Conservation (phyloP, 441 rosid genomes). For the Euphorbia neoarborescens region DNA sequence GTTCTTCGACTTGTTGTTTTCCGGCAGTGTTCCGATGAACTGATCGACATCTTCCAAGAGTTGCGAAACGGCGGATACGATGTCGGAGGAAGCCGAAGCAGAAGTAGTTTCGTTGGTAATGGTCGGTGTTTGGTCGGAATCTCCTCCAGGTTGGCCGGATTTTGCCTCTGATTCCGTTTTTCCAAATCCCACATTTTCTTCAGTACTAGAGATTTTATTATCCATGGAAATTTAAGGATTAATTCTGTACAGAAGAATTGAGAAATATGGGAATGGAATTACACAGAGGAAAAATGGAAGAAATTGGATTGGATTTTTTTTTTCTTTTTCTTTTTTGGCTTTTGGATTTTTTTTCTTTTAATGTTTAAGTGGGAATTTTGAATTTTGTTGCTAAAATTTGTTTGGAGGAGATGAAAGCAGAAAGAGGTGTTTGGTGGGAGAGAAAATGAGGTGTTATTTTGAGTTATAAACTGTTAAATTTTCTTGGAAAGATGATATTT, state of each 20-base stretch:
- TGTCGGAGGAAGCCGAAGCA: too few relatives aligned
- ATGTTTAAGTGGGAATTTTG: neutral
- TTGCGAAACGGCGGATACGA: slow-evolving; percentile 18
- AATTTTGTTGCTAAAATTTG: slow-evolving; percentile 9
- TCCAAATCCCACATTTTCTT: slow-evolving; percentile 3
- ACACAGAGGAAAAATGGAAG: neutral
- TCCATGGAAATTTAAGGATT: neutral
- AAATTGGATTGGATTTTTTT: neutral
- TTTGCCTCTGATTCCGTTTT: neutral
- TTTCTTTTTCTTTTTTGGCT: neutral
- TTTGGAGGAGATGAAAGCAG: slow-evolving; percentile 15
- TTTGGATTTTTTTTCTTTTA: neutral
- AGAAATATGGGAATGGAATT: slow-evolving; percentile 1
- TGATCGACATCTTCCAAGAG: slow-evolving; percentile 39
- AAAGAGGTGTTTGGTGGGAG: neutral
- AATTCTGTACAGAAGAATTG: neutral
- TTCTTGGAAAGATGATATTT: slow-evolving; percentile 11
- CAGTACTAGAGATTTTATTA: neutral
- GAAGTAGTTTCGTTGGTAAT: slow-evolving; percentile 2
- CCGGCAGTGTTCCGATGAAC: slow-evolving; percentile 28
- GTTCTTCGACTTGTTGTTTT: slow-evolving; percentile 8
- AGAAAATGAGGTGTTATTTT: neutral
- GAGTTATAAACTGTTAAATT: slow-evolving; percentile 16
- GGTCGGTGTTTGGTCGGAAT: neutral
- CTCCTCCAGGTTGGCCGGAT: neutral